Conservation (phyloP, 2,329 filamentous ascomycete genomes). For the Tolypocladium paradoxum region DNA sequence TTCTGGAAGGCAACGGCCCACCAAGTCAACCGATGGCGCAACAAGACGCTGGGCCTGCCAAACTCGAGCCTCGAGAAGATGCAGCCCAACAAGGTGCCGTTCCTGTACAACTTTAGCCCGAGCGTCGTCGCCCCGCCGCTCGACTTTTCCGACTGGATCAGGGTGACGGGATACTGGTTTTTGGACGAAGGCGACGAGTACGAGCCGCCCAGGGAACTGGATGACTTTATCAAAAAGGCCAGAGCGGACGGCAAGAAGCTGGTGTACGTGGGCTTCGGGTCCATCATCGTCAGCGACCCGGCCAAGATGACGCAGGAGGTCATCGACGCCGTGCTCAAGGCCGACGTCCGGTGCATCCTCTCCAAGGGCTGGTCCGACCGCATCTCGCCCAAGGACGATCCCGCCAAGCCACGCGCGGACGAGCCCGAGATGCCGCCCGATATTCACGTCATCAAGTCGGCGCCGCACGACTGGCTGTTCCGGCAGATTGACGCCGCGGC, state of each 20-base stretch:
- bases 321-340: slow-evolving; percentile 79
- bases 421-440: slow-evolving; percentile 62
- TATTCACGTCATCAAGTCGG: slow-evolving; percentile 80
- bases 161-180: slow-evolving; percentile 97
- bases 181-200: slow-evolving; percentile 65
- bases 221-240: slow-evolving; percentile 74
- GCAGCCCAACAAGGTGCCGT: slow-evolving; percentile 95
- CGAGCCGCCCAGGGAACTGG: slow-evolving; percentile 64
- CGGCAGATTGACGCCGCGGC: slow-evolving; percentile 85
- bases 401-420: slow-evolving; percentile 38
- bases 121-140: slow-evolving; percentile 87
- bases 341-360: slow-evolving; percentile 87
- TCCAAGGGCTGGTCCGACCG: slow-evolving; percentile 97
- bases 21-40: slow-evolving; percentile 89
- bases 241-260: slow-evolving; percentile 76
- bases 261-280: slow-evolving; percentile 95
- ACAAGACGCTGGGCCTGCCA: slow-evolving; percentile 64
- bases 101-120: slow-evolving; percentile 94
- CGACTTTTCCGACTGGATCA: slow-evolving; percentile 96
- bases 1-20: slow-evolving; percentile 92
- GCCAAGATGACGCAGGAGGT: slow-evolving; percentile 85
- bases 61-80: slow-evolving; percentile 80
- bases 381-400: slow-evolving; percentile 35
- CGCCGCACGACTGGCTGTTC: slow-evolving; percentile 96
- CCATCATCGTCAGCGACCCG: slow-evolving; percentile 86